A percentile compares a stretch with the other conserved stretches of the same genome.
These are phyloP conservation scores for Jamesozyma jinghongensis DNA, from an alignment of 805 yeast species.

Conservation along the genomic window DNA sequence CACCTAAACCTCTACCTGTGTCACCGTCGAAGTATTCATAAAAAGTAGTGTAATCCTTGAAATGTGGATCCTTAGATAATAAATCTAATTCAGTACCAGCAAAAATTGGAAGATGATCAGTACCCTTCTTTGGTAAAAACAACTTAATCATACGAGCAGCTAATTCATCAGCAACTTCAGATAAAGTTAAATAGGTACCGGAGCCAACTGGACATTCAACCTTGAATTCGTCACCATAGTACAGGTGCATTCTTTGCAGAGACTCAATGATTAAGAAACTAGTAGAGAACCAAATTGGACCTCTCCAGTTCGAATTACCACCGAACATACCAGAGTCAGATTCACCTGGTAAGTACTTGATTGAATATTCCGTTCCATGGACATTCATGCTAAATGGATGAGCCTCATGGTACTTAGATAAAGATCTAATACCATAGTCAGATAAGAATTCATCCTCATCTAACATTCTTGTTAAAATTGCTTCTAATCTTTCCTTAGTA, in stretches of 20 bases:
- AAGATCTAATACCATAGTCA: slow-evolving; percentile 76
- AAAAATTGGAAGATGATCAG: slow-evolving; percentile 56
- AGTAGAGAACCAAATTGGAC: slow-evolving; percentile 95
- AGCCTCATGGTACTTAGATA: slow-evolving; percentile 77
- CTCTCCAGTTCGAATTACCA: slow-evolving; percentile 95
- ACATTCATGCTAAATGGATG: slow-evolving; percentile 81
- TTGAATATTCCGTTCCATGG: slow-evolving; percentile 60
- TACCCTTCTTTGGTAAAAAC: slow-evolving; percentile 55
- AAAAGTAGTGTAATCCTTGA: slow-evolving; percentile 68
- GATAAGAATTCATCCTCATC: slow-evolving; percentile 83
- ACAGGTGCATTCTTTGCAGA: slow-evolving; percentile 74
- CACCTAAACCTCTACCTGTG: slow-evolving; percentile 88
- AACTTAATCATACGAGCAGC: slow-evolving; percentile 77
- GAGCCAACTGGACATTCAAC: slow-evolving; percentile 85
- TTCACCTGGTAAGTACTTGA: slow-evolving; percentile 76
- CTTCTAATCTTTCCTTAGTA: slow-evolving; percentile 63
- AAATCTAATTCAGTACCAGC: slow-evolving; percentile 53
- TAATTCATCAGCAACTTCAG: slow-evolving; percentile 83
- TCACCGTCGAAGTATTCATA: slow-evolving; percentile 91
- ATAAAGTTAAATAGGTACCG: slow-evolving; percentile 65
- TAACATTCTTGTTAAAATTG: slow-evolving; percentile 70
- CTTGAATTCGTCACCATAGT: slow-evolving; percentile 78
- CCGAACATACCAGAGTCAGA: slow-evolving; percentile 92
- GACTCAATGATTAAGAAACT: slow-evolving; percentile 81
- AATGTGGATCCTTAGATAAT: slow-evolving; percentile 56